Base-by-base conservation (phyloP, 345 rosid species). In the Citrus inodora region DNA sequence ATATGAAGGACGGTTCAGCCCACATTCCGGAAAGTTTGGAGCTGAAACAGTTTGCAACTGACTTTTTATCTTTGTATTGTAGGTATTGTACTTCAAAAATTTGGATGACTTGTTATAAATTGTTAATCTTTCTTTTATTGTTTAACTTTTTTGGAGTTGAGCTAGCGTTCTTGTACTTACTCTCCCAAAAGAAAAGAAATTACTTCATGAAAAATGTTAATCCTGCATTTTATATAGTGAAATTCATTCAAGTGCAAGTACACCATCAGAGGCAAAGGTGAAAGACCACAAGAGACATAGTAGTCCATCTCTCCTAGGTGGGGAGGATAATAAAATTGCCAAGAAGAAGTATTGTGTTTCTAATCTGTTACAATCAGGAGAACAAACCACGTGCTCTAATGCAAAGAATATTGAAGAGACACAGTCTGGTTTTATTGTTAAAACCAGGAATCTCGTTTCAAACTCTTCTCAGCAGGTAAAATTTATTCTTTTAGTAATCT, bases 1-100 rank as follows among this genome's bases (percentile, higher is more conserved):
- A 76, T 69, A 69, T 28, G 22, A 78, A 82, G 40, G 87, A 72
- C 61, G 61, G 48, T 78, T 71, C 77, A 3, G 76, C 74, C 72
- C 78, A 61, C 62, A 78, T 80, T 63, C 81, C 64, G 24, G 83
- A 82, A 80, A 88, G 80, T 78, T 75, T 81, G 69, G 95, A 95
- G 70, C 81, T 95, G 71, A 85, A 87, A 74, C 90, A 90, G 82
- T 92, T 95, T 88, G 89, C 97, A 67, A 83, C 86, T 77, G 89
- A 89, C 75, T 95, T 92, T 84, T 85, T 95, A 91, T 93, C 99
- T 80, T 80, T 95, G 83, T 93, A 93, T 85, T 93, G 97, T 83
- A 84, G 99, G 99, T 95, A 93, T 75, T 72, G 73, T 37, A 62
- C 27, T 62, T 74, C 64, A 67, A 71, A 30, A 37, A 24, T 35